Evolutionary conservation across 305 asterid species (phyloP).

Genomic region (Solanum chacoense): DNA sequence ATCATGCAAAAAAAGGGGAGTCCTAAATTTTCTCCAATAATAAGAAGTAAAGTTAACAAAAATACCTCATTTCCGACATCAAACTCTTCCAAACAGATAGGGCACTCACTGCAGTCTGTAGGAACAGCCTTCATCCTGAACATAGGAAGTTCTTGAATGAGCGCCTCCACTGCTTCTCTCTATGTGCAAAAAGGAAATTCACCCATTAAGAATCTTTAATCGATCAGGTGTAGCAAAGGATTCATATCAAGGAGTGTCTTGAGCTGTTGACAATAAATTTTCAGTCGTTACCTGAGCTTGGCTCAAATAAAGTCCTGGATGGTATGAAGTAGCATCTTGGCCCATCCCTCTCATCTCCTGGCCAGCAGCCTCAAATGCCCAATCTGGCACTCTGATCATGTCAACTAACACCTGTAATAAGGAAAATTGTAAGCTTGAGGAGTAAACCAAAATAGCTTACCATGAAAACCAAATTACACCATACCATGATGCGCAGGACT

Average conservation of each 20-base stretch:
- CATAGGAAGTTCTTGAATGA: conserved; percentile 92
- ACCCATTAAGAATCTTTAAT: not conserved
- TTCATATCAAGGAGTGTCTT: not conserved
- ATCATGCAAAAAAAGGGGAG: not conserved
- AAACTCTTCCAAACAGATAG: conserved; percentile 92
- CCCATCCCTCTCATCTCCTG: conserved; percentile 96
- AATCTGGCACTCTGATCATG: conserved; percentile 92
- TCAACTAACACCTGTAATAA: conserved; percentile 61
- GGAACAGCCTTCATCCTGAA: conserved; percentile 90
- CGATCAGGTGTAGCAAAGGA: not conserved
- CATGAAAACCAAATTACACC: not conserved
- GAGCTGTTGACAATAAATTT: not conserved
- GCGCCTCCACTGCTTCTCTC: conserved; percentile 97
- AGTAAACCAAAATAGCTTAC: not conserved
- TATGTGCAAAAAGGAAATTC: conserved; percentile 18
- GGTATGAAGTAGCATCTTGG: conserved; percentile 75
- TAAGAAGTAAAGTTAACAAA: not conserved
- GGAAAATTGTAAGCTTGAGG: conserved; percentile 7
- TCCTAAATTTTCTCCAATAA: not conserved
- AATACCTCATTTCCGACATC: conserved; percentile 79
- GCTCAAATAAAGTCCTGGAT: conserved; percentile 84
- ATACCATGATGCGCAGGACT: not conserved
- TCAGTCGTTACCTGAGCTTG: conserved; percentile 62
- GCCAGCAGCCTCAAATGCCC: conserved; percentile 98
- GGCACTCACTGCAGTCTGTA: conserved; percentile 90